phyloP scores from a whole-genome alignment of 768 basidiomycete species.

The Hygrocybe punicea region DNA sequence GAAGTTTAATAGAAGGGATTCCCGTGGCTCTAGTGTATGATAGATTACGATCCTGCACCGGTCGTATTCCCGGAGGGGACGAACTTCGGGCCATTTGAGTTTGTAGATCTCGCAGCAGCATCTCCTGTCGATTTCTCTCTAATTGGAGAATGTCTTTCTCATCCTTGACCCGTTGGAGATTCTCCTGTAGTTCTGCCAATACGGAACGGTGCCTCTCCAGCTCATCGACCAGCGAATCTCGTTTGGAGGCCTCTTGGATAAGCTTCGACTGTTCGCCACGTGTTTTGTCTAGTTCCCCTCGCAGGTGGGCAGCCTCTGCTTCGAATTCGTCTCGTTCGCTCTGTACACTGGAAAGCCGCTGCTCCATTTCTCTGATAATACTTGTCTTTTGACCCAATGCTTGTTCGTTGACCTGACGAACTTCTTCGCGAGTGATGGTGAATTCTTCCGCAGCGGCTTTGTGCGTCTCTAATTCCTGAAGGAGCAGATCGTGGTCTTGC shows the following conservation, averaged over 20 bases:
- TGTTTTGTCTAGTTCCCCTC: slow-evolving; percentile 57
- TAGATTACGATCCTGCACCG: slow-evolving; percentile 48
- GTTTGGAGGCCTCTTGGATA: slow-evolving; percentile 68
- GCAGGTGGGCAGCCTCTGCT: slow-evolving; percentile 48
- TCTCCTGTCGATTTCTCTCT: slow-evolving; percentile 69
- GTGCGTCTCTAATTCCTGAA: slow-evolving; percentile 58
- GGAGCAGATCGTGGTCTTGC: slow-evolving; percentile 47
- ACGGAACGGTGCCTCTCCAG: slow-evolving; percentile 74
- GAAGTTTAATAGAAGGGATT: slow-evolving; percentile 69
- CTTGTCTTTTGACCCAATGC: slow-evolving; percentile 50
- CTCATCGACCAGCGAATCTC: slow-evolving; percentile 69
- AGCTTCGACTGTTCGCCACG: slow-evolving; percentile 59
- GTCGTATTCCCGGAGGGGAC: slow-evolving; percentile 53
- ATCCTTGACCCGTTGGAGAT: slow-evolving; percentile 73
- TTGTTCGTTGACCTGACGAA: slow-evolving; percentile 42
- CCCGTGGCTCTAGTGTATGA: slow-evolving; percentile 57
- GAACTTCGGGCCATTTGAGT: slow-evolving; percentile 63
- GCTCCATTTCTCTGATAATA: slow-evolving; percentile 46
- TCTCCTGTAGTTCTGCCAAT: slow-evolving; percentile 74
- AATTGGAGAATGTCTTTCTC: slow-evolving; percentile 74
- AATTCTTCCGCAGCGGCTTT: slow-evolving; percentile 54
- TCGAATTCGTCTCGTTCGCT: slow-evolving; percentile 45
- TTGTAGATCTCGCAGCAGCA: slow-evolving; percentile 73
- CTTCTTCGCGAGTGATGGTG: slow-evolving; percentile 43
- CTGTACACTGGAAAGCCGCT: slow-evolving; percentile 46